These are phyloP conservation scores for Salicornia ramosissima DNA, from an alignment of 148 eudicot genomes.

Conservation along the genomic window DNA sequence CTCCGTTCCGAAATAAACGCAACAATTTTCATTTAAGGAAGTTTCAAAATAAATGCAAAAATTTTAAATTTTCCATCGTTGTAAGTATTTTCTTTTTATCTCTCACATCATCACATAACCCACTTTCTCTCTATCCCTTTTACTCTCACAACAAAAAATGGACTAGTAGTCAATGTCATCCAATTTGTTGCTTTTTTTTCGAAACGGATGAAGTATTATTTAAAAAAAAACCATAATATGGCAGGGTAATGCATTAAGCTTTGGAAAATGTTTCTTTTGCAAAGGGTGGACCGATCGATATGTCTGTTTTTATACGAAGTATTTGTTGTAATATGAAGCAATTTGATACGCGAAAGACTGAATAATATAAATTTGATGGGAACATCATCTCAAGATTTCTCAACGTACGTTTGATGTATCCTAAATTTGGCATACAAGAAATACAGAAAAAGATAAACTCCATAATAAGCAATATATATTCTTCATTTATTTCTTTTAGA, in stretches of 20 bases:
- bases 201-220: background rate
- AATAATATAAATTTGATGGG: background rate
- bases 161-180: no score
- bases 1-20: no score
- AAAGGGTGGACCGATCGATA: slow-evolving; percentile 29
- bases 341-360: slow-evolving; percentile 5
- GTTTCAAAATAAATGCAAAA: no score
- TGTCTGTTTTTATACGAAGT: slow-evolving; percentile 24
- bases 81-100: no score
- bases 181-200: no score
- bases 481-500: background rate
- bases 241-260: slow-evolving; percentile 20
- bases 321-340: slow-evolving; percentile 25
- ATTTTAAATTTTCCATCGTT: no score
- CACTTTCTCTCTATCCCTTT: no score
- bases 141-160: no score
- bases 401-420: slow-evolving; percentile 24
- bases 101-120: no score
- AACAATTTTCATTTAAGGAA: no score
- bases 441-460: background rate
- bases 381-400: slow-evolving; percentile 20
- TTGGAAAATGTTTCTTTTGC: slow-evolving; percentile 31
- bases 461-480: background rate
- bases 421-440: slow-evolving; percentile 16
- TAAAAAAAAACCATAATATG: slow-evolving; percentile 6